A percentile compares a stretch with the other conserved stretches of the same genome.
Evolutionary conservation across 148 eudicot genomes (phyloP).

Genomic region (Vaccinium vitisidaea): DNA sequence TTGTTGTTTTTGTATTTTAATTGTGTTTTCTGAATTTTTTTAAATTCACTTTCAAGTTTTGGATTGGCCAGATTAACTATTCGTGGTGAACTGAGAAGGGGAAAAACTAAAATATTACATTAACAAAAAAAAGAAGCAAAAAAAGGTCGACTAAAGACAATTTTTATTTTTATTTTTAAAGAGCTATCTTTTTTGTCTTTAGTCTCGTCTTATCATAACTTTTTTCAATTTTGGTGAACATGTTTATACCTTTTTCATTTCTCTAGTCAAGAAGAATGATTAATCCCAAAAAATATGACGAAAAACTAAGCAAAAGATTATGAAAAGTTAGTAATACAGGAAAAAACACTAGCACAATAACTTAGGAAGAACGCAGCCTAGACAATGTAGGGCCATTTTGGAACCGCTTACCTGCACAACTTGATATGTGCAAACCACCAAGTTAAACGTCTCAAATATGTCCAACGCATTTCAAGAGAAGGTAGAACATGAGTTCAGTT

Average conservation of each 20-base stretch:
- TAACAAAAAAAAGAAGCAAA: no score
- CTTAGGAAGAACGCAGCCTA: background rate
- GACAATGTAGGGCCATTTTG: background rate
- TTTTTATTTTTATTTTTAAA: no score
- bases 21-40: background rate
- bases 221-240: no score
- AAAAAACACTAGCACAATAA: no score
- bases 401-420: background rate
- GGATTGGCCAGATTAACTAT: no score
- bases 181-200: background rate
- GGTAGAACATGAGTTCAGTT: background rate
- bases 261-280: no score
- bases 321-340: no score
- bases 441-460: background rate
- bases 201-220: background rate
- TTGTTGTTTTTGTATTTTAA: background rate
- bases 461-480: background rate
- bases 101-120: no score
- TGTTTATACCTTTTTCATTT: no score
- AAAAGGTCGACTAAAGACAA: no score
- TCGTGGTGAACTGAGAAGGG: background rate
- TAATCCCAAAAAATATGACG: no score
- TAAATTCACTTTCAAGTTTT: background rate
- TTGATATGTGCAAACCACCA: background rate
- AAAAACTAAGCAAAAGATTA: no score